Percentiles rank a stretch among this genome's conserved stretches.
Conservation (phyloP, 352 stramenopile genomes). For the Globisporangium canariense region DNA sequence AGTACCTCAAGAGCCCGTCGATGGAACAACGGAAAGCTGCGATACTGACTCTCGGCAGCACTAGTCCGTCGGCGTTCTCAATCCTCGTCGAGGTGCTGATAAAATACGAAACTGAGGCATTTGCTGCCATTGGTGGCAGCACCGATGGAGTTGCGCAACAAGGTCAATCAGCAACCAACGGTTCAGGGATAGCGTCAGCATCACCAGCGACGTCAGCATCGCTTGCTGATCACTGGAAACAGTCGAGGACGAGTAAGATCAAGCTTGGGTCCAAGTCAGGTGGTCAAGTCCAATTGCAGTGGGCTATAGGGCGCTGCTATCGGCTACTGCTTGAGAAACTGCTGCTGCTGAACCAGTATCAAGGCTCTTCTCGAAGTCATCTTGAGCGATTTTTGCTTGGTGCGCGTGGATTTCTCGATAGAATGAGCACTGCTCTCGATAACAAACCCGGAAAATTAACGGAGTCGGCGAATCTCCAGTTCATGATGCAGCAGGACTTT, state of each 20-base stretch:
- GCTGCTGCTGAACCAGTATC: not conserved
- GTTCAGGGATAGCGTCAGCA: not conserved
- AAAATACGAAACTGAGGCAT: conserved; percentile 56
- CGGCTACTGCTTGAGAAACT: conserved; percentile 40
- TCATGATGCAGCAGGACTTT: conserved; percentile 74
- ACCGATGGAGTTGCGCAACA: not conserved
- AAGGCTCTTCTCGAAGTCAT: conserved; percentile 2
- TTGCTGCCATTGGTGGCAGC: no score
- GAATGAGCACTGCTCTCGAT: conserved; percentile 26
- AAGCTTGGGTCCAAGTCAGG: conserved; percentile 12
- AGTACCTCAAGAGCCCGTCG: conserved; percentile 58
- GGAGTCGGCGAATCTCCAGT: conserved; percentile 25
- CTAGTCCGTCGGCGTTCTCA: conserved; percentile 26
- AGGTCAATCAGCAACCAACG: not conserved
- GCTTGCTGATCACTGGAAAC: conserved; percentile 9
- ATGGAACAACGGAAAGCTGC: conserved; percentile 51
- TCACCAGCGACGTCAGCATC: not conserved
- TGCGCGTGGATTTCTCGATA: conserved; percentile 23
- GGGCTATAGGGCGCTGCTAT: conserved; percentile 55
- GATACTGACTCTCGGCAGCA: conserved; percentile 50
- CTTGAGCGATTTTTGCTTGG: conserved; percentile 17
- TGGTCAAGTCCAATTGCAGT: conserved; percentile 39
- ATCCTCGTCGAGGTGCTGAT: conserved; percentile 49
- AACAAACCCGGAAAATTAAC: not conserved
- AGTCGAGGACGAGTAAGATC: conserved; percentile 13